Conservation (phyloP, 495 filamentous ascomycete genomes). For the Penicillium mononematosum region DNA sequence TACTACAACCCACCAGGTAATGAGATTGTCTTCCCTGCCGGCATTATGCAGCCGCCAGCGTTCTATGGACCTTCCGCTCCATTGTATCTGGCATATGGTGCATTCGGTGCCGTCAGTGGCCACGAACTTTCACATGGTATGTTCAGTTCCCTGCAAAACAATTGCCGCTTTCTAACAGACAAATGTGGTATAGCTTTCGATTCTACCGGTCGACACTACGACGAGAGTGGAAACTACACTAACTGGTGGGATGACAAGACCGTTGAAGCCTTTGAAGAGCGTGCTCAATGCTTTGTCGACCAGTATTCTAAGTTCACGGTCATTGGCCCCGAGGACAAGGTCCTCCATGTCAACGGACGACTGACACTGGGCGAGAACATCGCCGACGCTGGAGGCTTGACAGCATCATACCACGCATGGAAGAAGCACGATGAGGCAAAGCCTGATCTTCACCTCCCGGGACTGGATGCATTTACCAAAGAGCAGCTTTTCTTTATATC, state of each 20-base stretch:
- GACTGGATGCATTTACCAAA: conserved; percentile 62
- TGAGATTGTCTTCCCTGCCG: conserved; percentile 70
- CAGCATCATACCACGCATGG: conserved; percentile 67
- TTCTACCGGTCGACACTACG: conserved; percentile 64
- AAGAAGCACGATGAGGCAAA: conserved; percentile 52
- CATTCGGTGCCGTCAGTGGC: conserved; percentile 67
- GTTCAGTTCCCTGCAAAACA: conserved; percentile 4
- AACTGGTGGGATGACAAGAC: conserved; percentile 72
- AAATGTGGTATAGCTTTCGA: conserved; percentile 57
- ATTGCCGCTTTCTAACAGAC: not conserved
- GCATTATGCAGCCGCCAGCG: conserved; percentile 69
- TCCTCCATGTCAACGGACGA: conserved; percentile 64
- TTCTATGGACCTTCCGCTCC: conserved; percentile 63
- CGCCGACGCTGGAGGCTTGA: conserved; percentile 69
- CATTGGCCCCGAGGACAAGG: conserved; percentile 50
- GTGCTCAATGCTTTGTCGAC: conserved; percentile 67
- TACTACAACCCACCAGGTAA: conserved; percentile 65
- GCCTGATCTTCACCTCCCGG: conserved; percentile 61
- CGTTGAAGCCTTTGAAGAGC: conserved; percentile 58
- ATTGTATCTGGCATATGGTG: conserved; percentile 65
- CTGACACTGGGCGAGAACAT: conserved; percentile 75
- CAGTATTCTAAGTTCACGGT: conserved; percentile 67
- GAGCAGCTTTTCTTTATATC: conserved; percentile 73
- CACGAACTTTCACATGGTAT: conserved; percentile 70
- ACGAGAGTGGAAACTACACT: conserved; percentile 63